Base-by-base conservation (phyloP, 164 flowering plant species). In the Pachysandra terminalis region DNA sequence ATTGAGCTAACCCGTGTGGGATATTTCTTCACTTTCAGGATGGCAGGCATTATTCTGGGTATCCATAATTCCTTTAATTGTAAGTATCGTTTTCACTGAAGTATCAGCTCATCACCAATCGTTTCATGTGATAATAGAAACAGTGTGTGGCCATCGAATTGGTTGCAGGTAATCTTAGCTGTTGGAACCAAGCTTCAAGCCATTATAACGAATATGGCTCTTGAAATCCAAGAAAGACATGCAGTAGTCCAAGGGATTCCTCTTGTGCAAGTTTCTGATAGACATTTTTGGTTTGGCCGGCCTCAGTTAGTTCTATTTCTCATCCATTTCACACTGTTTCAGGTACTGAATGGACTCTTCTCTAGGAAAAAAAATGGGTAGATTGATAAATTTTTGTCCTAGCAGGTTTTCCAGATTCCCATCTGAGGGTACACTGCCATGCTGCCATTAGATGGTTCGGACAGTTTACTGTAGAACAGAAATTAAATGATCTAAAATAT, bases 191-290 rank as follows among this genome's bases (percentile, higher is more conserved):
- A 96, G 79, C 93, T 96, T 61, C 97, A 96, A 79, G 86, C 83
- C 25, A 87, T 96, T 71, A 91, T 93, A 75, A 59, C 93, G 15
- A 74, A 80, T 62, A 96, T 96, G 98, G 99, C 99, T 32, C 62
- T 93, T 63, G 96, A 88, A 70, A 96, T 96, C 76, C 71, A 75
- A 75, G 95, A 96, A 73, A 87, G 83, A 69, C 99, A 96, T 75
- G 92, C 95, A 9, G 96, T 93, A 8, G 90, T 96, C 59, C 96
- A 91, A 75, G 98, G 99, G 71, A 93, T 93, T 69, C 98, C 99
- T 19, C 89, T 93, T 57, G 97, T 91, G 41, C 86, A 90, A 83
- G 90, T 90, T 74, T 81, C 91, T 13, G 98, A 96, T 77, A 69
- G 62, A 14, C 81, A 91, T 71, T 96, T 96, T 75, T 93, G 99